A percentile compares a stretch with the other conserved stretches of the same genome.
phyloP scores from a whole-genome alignment of 2,329 filamentous ascomycete species.

The Clonostachys solani region DNA sequence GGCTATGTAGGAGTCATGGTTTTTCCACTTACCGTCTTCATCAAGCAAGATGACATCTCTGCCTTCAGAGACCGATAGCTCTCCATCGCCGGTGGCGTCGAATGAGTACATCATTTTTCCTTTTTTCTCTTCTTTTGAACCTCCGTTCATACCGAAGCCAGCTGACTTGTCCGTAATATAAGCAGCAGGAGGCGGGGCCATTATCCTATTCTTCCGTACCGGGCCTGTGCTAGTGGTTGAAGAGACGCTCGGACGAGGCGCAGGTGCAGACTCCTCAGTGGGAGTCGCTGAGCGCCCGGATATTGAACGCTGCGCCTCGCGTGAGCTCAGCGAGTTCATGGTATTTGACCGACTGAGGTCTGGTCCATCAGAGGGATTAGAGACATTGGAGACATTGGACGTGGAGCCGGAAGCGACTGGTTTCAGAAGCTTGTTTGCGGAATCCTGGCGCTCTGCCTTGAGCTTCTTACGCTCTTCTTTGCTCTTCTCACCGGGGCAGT shows the following conservation, averaged over 20 bases:
- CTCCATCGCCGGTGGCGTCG: conserved; percentile 74
- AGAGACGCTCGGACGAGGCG: conserved; percentile 16
- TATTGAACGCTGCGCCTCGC: conserved; percentile 68
- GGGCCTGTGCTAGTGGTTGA: conserved; percentile 17
- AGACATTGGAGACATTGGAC: conserved; percentile 34
- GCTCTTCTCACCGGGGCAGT: conserved; percentile 87
- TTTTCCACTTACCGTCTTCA: conserved; percentile 69
- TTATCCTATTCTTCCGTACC: conserved; percentile 63
- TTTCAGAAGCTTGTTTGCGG: conserved; percentile 58
- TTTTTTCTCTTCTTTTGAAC: conserved; percentile 43
- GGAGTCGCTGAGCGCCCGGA: conserved; percentile 35
- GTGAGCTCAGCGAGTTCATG: conserved; percentile 85
- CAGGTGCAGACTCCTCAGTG: conserved; percentile 38
- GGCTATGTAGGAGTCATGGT: background rate
- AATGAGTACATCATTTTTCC: conserved; percentile 91
- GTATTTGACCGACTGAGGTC: conserved; percentile 77
- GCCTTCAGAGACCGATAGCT: conserved; percentile 76
- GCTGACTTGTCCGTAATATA: conserved; percentile 67
- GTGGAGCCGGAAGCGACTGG: conserved; percentile 21
- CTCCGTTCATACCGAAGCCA: conserved; percentile 41
- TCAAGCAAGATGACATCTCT: conserved; percentile 75
- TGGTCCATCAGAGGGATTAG: conserved; percentile 45
- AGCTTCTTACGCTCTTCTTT: conserved; percentile 96
- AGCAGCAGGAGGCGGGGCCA: conserved; percentile 81
- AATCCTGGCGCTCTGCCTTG: conserved; percentile 79